Evolutionary conservation across 805 yeast genomes (phyloP), one percentile per base, ranked within the genome.

Genomic region (Schwanniomyces polymorphus): DNA sequence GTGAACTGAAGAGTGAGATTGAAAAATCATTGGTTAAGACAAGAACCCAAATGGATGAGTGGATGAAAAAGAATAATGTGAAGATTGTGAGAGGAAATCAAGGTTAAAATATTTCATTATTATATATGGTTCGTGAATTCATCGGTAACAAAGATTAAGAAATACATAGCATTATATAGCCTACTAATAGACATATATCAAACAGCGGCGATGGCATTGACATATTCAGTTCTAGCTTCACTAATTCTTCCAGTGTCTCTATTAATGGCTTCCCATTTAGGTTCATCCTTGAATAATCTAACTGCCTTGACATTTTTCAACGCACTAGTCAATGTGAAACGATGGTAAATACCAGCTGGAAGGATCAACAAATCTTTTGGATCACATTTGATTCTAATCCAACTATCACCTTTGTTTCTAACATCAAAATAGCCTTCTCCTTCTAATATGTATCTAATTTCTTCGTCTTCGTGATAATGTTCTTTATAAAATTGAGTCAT

Each of bases 401-500:
- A 92, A 46, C 72, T 64, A 49, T 74, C 79, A 10, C 76, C 60
- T 26, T 70, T 60, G 58, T 81, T 85, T 54, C 97, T 78, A 7
- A 92, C 89, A 60, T 92, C 98, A 60, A 92, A 92, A 67, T 79
- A 92, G 0, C 99, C 98, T 46, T 83, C 86, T 9, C 99, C 99
- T 25, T 86, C 96, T 16, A 86, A 60, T 44, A 91, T 82, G 68
- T 91, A 92, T 54, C 99, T 75, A 62, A 92, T 92, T 71, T 92
- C 99, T 68, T 92, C 99, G 63, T 92, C 99, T 63, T 92, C 98
- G 63, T 92, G 99, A 45, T 90, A 75, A 66, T 92, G 99, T 61
- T 92, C 97, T 41, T 78, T 72, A 70, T 83, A 88, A 66, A 91
- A 91, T 38, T 69, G 77, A 52, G 79, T 74, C 65, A 92, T 74